A percentile compares a stretch with the other conserved stretches of the same genome.
phyloP scores from a whole-genome alignment of 768 basidiomycete species.

The Tubosaeta sp. region DNA sequence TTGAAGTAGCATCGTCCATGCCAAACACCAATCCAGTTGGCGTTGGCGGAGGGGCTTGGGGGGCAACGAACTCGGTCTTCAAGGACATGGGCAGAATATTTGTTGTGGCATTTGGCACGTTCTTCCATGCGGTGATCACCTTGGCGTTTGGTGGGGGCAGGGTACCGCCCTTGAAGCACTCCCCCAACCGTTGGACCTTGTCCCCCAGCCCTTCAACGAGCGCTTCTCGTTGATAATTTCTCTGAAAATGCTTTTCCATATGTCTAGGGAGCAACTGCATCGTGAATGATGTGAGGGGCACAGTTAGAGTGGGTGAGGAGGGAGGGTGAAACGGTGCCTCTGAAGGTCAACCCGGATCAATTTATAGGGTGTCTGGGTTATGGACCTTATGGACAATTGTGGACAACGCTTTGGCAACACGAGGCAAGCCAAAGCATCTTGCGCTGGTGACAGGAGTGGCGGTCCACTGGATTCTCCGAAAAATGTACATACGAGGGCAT shows the following conservation, averaged over 20 bases:
- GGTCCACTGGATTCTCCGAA: constrained; percentile 1
- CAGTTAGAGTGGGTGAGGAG: not conserved
- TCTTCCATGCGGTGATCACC: constrained; percentile 21
- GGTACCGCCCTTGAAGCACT: constrained; percentile 8
- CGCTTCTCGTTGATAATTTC: constrained; percentile 5
- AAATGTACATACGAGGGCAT: not conserved
- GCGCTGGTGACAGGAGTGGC: constrained; percentile 11
- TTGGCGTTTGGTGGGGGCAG: constrained; percentile 18
- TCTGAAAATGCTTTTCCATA: constrained; percentile 12
- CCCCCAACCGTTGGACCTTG: constrained; percentile 15
- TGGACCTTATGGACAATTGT: constrained; percentile 25
- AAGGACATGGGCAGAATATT: constrained; percentile 8
- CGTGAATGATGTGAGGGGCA: not conserved
- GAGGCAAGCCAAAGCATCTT: constrained; percentile 21
- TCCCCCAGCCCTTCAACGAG: constrained; percentile 12
- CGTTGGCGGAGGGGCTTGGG: constrained; percentile 19
- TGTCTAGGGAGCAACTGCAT: constrained; percentile 7
- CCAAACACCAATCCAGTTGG: constrained; percentile 8
- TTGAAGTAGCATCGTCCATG: not conserved
- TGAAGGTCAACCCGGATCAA: not conserved
- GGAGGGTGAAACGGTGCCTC: not conserved
- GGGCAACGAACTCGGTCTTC: not conserved
- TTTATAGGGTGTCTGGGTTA: constrained; percentile 17
- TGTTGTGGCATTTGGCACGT: constrained; percentile 23
- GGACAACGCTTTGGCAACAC: constrained; percentile 23